Evolutionary conservation across 169 alveolate species (phyloP), one percentile per base, ranked within the genome.

Genomic region (Cyclospora cayetanensis): DNA sequence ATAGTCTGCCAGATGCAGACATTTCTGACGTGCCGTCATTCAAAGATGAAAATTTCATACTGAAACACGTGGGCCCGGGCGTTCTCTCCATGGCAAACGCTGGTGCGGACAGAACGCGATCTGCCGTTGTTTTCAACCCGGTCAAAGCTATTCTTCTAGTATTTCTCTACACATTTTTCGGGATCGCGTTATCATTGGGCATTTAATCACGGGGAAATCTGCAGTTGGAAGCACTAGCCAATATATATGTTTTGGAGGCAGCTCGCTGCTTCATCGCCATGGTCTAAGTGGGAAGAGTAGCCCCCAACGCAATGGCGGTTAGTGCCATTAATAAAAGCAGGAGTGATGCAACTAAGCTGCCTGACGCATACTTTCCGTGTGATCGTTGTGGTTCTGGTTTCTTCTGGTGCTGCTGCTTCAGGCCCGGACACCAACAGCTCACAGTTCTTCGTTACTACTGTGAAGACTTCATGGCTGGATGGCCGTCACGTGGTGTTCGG

Each of bases 361-460:
- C n/a, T n/a, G n/a, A n/a, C n/a, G n/a, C n/a, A n/a, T n/a, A n/a
- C n/a, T n/a, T n/a, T n/a, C n/a, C n/a, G n/a, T n/a, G n/a, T n/a
- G n/a, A n/a, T 46, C 55, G 15, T 22, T 1, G 60, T 0, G 60
- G 60, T 22, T 46, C 20, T 22, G 60, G 20, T 50, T 20, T 37
- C 27, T 22, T 20, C 22, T 35, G 98, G 41, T 39, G 34, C 97
- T 99, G 99, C 99, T 15, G 98, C 98, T 94, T 96, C 99, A 43
- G 99, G 99, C 0, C 99, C 99, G 18, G 98, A 98, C 94, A 99
- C 99, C 29, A 99, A 99, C 95, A 99, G 99, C 31, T 97, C 99
- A 42, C 99, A 99, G 93, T 99, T 99, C 94, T 98, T 98, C 95
- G 98, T 99, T 86, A 98, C 99, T 34, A 97, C 99, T 7, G 99